Conservation (phyloP, 306 rosid genomes). For the Lagenaria siceraria region DNA sequence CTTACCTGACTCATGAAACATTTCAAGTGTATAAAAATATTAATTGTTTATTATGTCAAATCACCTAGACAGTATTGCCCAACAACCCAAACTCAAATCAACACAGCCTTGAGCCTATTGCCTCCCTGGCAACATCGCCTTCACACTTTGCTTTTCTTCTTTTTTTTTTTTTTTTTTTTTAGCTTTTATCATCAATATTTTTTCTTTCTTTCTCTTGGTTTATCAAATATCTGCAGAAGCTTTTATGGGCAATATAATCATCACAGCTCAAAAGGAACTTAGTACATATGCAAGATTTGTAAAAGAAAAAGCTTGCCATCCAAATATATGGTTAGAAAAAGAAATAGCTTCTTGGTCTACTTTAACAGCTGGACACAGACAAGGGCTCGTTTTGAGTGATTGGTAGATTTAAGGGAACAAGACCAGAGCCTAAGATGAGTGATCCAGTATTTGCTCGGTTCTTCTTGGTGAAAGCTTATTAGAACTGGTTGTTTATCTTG, state of each 20-base stretch:
- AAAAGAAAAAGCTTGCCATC: neutral
- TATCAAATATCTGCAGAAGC: neutral
- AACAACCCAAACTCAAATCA: neutral
- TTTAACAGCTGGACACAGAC: neutral
- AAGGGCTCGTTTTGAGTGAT: neutral
- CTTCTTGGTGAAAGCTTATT: neutral
- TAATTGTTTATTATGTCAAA: neutral
- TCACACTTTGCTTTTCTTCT: neutral
- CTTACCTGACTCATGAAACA: neutral
- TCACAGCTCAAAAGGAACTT: neutral
- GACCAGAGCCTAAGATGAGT: neutral
- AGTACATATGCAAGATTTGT: neutral
- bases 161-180: neutral
- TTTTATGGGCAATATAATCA: neutral
- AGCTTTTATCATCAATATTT: neutral
- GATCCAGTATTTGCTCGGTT: neutral
- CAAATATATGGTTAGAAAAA: neutral
- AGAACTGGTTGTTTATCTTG: neutral
- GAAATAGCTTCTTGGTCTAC: neutral
- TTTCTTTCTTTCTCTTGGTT: neutral
- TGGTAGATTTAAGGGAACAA: neutral
- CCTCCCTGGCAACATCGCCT: neutral
- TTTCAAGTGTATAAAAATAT: neutral
- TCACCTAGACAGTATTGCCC: neutral
- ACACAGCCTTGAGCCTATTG: neutral